Base-by-base conservation (phyloP, 495 filamentous ascomycete genomes). In the Tuber calosporum region DNA sequence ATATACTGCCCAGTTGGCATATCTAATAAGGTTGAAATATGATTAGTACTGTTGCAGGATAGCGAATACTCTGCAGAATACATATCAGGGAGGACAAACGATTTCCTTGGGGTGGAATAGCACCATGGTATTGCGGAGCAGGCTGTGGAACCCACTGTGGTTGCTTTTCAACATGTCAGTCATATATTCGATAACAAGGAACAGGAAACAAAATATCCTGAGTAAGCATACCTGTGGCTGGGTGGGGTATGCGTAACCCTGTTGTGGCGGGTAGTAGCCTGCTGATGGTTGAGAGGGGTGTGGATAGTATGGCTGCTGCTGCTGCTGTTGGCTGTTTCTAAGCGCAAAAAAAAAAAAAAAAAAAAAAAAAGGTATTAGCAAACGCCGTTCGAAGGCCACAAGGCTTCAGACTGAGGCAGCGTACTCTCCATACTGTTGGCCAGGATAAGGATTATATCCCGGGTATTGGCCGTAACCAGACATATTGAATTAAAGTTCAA, bases 261-360 rank as follows among this genome's bases (percentile, higher is more conserved):
- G 79, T 17, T 69, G 72, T n/a, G 71, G 76, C 71, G 75, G 13
- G 13, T 81, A 79, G 40, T 74, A 78, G 13, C 43, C 67, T 30
- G 79, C 78, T 40, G 75, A 71, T 30, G 58, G 69, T 69, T 72
- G 75, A 69, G 71, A 62, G 66, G 41, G 67, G 69, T 73, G 69
- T 69, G 75, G 73, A 69, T 81, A 81, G 75, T 81, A 80, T 67
- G 48, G 69, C 72, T 74, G 79, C 38, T 74, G 69, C 72, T 74
- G 79, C 38, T 74, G 79, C 42, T 74, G 77, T 36, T 68, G 75
- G 39, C 76, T 78, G 19, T 62, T 62, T 62, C 53, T 13, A 30
- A 74, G 67, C 42, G 34, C 39, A 70, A 70, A 67, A 53, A n/a
- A n/a, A n/a, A n/a, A n/a, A n/a, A n/a, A n/a, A n/a, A 39, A 69